Evolutionary conservation across 768 basidiomycete species (phyloP).

Genomic region (Symmetrospora coprosmae): DNA sequence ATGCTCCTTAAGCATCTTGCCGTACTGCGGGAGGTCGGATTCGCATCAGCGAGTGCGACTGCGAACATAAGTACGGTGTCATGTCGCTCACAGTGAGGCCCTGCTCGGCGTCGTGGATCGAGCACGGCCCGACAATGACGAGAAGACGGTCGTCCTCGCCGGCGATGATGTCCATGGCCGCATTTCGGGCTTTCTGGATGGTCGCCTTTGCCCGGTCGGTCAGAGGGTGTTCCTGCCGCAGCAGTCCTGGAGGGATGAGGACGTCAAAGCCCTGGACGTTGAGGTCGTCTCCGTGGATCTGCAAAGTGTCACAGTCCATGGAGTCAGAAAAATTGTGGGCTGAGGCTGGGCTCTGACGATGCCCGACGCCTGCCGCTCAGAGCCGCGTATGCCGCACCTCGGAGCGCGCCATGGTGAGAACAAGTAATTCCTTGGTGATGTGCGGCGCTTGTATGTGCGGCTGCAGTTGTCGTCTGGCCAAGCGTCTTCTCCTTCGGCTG

Average conservation of each 20-base stretch:
- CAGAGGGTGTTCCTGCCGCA: conserved; percentile 70
- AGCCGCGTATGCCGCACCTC: too few species aligned
- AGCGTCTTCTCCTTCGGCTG: too few species aligned
- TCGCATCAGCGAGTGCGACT: not conserved
- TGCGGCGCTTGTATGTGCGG: too few species aligned
- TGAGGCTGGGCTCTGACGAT: too few species aligned
- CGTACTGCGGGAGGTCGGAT: conserved; percentile 47
- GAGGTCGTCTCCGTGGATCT: conserved; percentile 16
- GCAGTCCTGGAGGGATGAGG: conserved; percentile 80
- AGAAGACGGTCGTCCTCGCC: conserved; percentile 74
- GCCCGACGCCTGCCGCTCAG: too few species aligned
- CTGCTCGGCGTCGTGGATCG: conserved; percentile 76
- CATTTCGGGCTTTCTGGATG: conserved; percentile 64
- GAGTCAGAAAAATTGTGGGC: too few species aligned
- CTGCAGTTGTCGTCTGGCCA: too few species aligned
- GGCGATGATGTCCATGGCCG: conserved; percentile 61
- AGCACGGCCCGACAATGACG: conserved; percentile 89
- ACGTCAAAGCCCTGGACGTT: conserved; percentile 46
- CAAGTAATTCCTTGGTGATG: too few species aligned
- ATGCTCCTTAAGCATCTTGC: conserved; percentile 54
- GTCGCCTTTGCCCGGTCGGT: conserved; percentile 52
- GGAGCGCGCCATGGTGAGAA: too few species aligned
- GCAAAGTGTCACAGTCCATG: too few species aligned
- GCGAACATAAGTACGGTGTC: not conserved
- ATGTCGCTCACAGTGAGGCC: conserved; percentile 34